Percentiles rank a stretch among this genome's conserved stretches.
These are phyloP conservation scores for Metschnikowia hibisci DNA, from an alignment of 805 yeast species.

Conservation along the genomic window DNA sequence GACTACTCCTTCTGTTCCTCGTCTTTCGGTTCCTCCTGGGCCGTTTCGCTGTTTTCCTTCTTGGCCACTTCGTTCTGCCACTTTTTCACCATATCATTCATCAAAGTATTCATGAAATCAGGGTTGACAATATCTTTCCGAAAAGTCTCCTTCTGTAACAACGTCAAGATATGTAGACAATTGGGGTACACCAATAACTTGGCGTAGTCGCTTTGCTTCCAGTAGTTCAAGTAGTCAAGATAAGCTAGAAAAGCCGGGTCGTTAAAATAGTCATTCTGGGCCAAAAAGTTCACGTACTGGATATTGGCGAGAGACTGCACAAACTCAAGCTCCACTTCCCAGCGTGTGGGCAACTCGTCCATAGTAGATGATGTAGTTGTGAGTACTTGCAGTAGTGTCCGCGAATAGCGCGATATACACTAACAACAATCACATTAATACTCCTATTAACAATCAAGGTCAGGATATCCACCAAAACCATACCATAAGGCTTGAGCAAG, in stretches of 20 bases:
- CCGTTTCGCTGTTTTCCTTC: not conserved
- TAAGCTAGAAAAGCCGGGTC: constrained; percentile 71
- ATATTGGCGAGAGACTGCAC: constrained; percentile 90
- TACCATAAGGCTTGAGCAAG: no score
- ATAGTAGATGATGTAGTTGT: constrained; percentile 1
- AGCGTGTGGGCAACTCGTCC: constrained; percentile 59
- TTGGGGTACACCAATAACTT: constrained; percentile 79
- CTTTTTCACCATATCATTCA: constrained; percentile 73
- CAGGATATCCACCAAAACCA: no score
- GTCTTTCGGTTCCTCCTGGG: not conserved
- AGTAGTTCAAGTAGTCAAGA: constrained; percentile 76
- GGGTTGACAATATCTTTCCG: constrained; percentile 53
- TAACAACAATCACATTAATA: no score
- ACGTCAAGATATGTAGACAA: constrained; percentile 73
- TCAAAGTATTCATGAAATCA: constrained; percentile 53
- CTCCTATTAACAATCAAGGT: no score
- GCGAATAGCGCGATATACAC: no score
- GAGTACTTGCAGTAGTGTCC: no score
- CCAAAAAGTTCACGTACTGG: constrained; percentile 79
- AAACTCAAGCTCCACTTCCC: constrained; percentile 91
- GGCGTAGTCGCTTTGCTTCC: constrained; percentile 72
- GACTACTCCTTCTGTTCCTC: not conserved
- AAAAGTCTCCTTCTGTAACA: constrained; percentile 52
- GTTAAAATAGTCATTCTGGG: constrained; percentile 75
- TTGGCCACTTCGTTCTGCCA: constrained; percentile 43